Evolutionary conservation across 495 filamentous ascomycete genomes (phyloP), one percentile per base, ranked within the genome.

Genomic region (Aspergillus affinis): DNA sequence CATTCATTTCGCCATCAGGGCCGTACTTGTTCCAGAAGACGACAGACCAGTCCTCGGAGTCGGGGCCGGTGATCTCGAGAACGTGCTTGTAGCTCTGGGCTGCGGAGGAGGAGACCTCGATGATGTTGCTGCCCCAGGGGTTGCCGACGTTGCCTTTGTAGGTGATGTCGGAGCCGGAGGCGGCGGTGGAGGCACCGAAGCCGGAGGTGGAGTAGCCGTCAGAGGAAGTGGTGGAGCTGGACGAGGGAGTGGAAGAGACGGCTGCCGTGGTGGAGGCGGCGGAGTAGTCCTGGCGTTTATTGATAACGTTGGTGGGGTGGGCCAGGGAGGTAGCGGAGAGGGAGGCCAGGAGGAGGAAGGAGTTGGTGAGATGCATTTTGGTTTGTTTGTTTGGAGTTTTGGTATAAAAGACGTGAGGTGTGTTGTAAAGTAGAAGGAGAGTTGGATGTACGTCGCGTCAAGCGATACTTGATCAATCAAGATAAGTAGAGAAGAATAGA

Each of bases 11-110:
- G 29, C 70, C 73, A 29, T 78, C 74, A 4, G 65, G 53, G 30
- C 73, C 74, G 48, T 69, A 72, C 72, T 83, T 84, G 72, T 83
- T 80, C 79, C 79, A 84, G 70, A 83, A 66, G 58, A 69, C 73
- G 57, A 82, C 69, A 27, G 69, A 75, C 65, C 77, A 77, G 61
- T 67, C n/a, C 20, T 70, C 69, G n/a, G 65, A 66, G 61, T 64
- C 62, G 32, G 62, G 63, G 64, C 79, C 81, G 27, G 57, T 55
- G 70, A 82, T 77, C 46, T 75, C 73, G n/a, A 70, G 68, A 32
- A 78, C 78, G 72, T 79, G 79, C 51, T 80, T 68, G 63, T 81
- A 74, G 32, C 68, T 59, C 57, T 65, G 58, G 54, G 73, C 72
- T 13, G 71, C 65, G 54, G 60, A 57, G 15, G 62, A 61, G 49